Percentiles rank a stretch among this genome's conserved stretches.
These are phyloP conservation scores for Gossypium bickii DNA, from an alignment of 345 rosid genomes.

Conservation along the genomic window DNA sequence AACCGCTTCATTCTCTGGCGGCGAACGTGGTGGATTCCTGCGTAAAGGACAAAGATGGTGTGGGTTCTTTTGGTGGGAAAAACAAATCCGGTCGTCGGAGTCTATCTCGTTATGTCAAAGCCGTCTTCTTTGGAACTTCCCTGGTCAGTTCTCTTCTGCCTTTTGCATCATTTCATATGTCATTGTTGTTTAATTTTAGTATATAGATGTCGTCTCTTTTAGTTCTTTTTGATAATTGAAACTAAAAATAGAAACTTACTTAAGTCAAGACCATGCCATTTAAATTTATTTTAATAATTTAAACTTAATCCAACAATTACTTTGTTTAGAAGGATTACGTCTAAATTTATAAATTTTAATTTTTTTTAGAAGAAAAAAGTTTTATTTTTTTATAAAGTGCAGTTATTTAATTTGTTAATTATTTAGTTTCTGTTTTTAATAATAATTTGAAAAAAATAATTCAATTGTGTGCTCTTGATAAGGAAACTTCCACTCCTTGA, in stretches of 20 bases:
- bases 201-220: background rate
- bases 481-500: background rate
- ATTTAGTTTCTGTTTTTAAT: no score
- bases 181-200: background rate
- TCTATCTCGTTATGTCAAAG: constrained; percentile 28
- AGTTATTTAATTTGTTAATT: no score
- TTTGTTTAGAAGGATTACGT: background rate
- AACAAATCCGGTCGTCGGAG: constrained; percentile 1
- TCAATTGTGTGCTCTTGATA: background rate
- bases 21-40: background rate
- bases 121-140: constrained; percentile 37
- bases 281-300: background rate
- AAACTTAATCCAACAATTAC: background rate
- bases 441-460: background rate
- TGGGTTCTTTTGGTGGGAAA: background rate
- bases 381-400: no score
- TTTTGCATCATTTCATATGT: background rate
- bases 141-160: constrained; percentile 34
- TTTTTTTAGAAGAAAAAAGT: no score
- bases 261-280: background rate
- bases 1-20: background rate
- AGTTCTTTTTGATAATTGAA: background rate
- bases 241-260: background rate
- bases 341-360: background rate
- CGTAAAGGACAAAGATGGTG: background rate